These are phyloP conservation scores for Zychaea mexicana DNA, from an alignment of 371 early-diverging fungal species.

Conservation along the genomic window DNA sequence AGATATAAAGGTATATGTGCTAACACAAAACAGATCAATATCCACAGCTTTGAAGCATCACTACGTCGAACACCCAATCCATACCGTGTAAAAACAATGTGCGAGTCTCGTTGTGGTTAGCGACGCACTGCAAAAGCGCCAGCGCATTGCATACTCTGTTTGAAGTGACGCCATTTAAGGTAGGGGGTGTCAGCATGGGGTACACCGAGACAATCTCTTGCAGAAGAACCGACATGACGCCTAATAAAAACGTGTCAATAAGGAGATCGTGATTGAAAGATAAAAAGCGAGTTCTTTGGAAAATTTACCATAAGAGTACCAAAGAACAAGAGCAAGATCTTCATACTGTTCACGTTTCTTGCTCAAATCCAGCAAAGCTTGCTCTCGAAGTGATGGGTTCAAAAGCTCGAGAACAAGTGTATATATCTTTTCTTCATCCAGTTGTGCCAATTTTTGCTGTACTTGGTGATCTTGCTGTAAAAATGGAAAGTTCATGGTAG, in stretches of 20 bases:
- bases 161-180: conserved; percentile 84
- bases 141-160: conserved; percentile 97
- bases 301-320: conserved; percentile 90
- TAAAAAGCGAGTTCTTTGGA: not conserved
- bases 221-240: conserved; percentile 90
- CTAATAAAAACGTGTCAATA: conserved; percentile 31
- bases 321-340: conserved; percentile 92
- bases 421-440: conserved; percentile 85
- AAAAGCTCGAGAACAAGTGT: conserved; percentile 86
- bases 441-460: conserved; percentile 51
- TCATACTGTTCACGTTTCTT: conserved; percentile 94
- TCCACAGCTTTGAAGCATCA: not conserved
- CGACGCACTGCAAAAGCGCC: conserved; percentile 95
- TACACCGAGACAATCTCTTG: conserved; percentile 96
- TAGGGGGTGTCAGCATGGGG: conserved; percentile 87
- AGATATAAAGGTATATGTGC: conserved; percentile 97
- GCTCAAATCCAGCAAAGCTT: conserved; percentile 89
- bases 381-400: conserved; percentile 79
- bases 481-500: conserved; percentile 20
- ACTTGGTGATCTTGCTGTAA: conserved; percentile 36
- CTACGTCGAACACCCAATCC: not conserved
- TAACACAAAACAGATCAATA: conserved; percentile 19
- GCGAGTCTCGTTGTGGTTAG: conserved; percentile 92
- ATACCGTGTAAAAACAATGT: conserved; percentile 83
- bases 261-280: not conserved